Evolutionary conservation across 2,329 filamentous ascomycete species (phyloP).

Genomic region (Aspergillus niger): DNA sequence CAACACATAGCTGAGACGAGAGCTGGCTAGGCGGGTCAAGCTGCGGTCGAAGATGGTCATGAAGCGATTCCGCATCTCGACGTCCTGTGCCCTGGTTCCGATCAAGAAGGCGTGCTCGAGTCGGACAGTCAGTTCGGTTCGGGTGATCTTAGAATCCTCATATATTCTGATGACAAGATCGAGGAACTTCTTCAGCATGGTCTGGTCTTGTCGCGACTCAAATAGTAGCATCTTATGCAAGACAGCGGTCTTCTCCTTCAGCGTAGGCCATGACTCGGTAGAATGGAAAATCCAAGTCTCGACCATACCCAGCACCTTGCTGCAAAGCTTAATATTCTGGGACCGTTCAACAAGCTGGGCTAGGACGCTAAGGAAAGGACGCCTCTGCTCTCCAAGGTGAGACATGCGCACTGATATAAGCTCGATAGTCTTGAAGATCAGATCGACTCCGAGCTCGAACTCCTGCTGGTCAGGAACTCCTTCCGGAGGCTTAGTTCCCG

Average conservation of each 20-base stretch:
- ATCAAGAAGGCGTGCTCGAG: slow-evolving; percentile 99
- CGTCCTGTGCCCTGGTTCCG: slow-evolving; percentile 86
- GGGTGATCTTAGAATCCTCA: slow-evolving; percentile 92
- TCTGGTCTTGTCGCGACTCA: slow-evolving; percentile 78
- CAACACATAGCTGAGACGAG: slow-evolving; percentile 84
- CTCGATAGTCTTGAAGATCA: slow-evolving; percentile 95
- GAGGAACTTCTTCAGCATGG: slow-evolving; percentile 87
- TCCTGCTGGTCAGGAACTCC: slow-evolving; percentile 69
- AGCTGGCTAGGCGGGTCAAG: slow-evolving; percentile 86
- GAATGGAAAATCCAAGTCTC: slow-evolving; percentile 96
- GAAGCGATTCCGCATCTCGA: slow-evolving; percentile 96
- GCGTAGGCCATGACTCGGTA: slow-evolving; percentile 90
- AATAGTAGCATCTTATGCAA: slow-evolving; percentile 99
- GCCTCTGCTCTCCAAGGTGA: slow-evolving; percentile 81
- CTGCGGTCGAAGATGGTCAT: slow-evolving; percentile 95
- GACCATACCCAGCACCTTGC: slow-evolving; percentile 91
- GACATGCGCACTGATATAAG: slow-evolving; percentile 91
- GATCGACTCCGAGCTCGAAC: slow-evolving; percentile 80
- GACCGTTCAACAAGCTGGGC: slow-evolving; percentile 96
- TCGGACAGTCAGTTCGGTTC: slow-evolving; percentile 92
- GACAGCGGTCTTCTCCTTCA: slow-evolving; percentile 98
- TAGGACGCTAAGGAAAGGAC: slow-evolving; percentile 92
- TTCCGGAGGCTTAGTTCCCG: slow-evolving; percentile 44
- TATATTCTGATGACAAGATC: slow-evolving; percentile 97
- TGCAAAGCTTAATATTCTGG: slow-evolving; percentile 79